Base-by-base conservation (phyloP, 1,139 yeast genomes). In the Yamadazyma jaroonii region DNA sequence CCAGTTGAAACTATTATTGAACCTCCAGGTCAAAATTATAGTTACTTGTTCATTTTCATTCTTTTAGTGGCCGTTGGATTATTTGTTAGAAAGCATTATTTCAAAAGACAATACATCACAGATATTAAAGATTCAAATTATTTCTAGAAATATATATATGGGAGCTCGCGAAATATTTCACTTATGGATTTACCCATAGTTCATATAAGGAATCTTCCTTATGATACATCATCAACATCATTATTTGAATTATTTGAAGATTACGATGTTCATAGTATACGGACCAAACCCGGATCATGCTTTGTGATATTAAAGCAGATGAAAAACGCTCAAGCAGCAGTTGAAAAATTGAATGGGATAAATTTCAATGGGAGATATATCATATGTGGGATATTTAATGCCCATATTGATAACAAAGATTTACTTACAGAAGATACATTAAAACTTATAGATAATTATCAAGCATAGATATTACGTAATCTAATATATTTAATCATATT, bases 351-450 rank as follows among this genome's bases (percentile, higher is more conserved):
- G 37, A 76, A 77, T 35, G 88, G 88, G 0, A 74, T 74, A 47
- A 80, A 80, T 49, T 76, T 75, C 46, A 72, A 75, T 38, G 81
- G 81, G 8, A 52, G 87, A 40, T 81, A 80, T 50, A 54, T 81
- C 25, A 80, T 80, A 11, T 78, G 79, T 7, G 55, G 66, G 37
- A 41, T 70, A 43, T 77, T 67, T 45, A 61, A 57, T 15, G 69
- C 73, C n/a, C 78, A 73, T 36, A 61, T 54, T 42, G 41, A 55
- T 10, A 46, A 48, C 9, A 59, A 54, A 32, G 64, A 59, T 29
- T 44, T 49, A 25, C 31, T 39, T 29, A 44, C 47, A 3, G 41
- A 43, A 9, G 48, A 62, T 20, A 48, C 48, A 14, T 47, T 52
- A 10, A 56, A 43, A 20, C 37, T 34, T n/a, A 31, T 47, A 29